Base-by-base conservation (phyloP, 2,329 filamentous ascomycete species). In the Cordyceps militaris region DNA sequence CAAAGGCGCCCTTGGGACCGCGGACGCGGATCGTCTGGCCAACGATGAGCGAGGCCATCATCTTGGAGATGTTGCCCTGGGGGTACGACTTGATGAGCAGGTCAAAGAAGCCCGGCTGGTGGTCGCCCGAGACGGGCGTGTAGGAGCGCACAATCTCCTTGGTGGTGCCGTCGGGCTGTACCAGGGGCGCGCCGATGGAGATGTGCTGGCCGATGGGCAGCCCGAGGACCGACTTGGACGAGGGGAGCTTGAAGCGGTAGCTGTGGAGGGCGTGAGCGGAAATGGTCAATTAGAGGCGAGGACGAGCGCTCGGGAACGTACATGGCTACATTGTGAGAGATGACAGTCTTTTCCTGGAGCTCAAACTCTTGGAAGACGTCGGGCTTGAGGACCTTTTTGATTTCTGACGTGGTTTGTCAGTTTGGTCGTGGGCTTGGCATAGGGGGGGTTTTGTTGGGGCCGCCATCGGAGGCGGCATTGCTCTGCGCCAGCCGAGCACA, bases 141-240 rank as follows among this genome's bases (percentile, higher is more conserved):
- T 96, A 96, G 23, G 90, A 95, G 68, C 91, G 89, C 56, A 95
- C 86, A 63, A 96, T 87, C 70, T 95, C 89, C 76, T 94, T 93
- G 64, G 79, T 79, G 66, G 81, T 80, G 70, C 90, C 91, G 66
- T 89, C 85, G 58, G 78, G 74, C 67, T 86, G 83, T 44, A 74
- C 67, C 61, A 91, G 83, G 58, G 82, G 84, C 57, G 91, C 93
- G 65, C 88, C 90, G 70, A 99, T 91, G 62, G 93, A 97, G 76
- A 99, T 97, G 80, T 99, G 94, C 79, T 99, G 94, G 70, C 94
- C 94, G 77, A 97, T 97, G 64, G 94, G 93, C 44, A 97, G 88
- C 69, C 94, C 94, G 68, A 97, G 89, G 72, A 97, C 91, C 65
- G 89, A 84, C 66, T 79, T 87, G 42, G 86, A 77, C 53, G 80